Conservation (phyloP, 495 filamentous ascomycete species). For the Penicillium atrosanguineum region DNA sequence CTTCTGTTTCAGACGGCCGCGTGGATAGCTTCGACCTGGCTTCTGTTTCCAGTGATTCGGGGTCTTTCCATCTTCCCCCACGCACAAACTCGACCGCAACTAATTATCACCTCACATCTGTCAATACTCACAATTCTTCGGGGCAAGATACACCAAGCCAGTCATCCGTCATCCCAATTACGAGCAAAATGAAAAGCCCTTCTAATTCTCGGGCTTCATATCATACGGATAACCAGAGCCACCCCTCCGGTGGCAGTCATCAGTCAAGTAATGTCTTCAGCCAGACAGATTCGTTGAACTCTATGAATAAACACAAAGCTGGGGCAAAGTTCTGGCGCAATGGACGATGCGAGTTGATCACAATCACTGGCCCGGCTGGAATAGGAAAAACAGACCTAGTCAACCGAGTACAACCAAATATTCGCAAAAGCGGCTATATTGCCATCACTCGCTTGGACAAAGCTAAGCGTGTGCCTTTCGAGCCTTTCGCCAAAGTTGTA, state of each 20-base stretch:
- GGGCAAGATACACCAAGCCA: constrained; percentile 10
- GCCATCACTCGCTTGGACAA: constrained; percentile 82
- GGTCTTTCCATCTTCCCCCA: constrained; percentile 48
- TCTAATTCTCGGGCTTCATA: constrained; percentile 40
- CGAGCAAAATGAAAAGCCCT: constrained; percentile 34
- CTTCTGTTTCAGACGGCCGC: constrained; percentile 55
- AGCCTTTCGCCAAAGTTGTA: constrained; percentile 74
- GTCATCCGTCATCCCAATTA: constrained; percentile 1
- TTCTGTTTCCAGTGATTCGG: constrained; percentile 52
- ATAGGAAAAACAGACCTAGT: constrained; percentile 82
- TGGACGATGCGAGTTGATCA: constrained; percentile 73
- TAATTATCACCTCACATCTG: constrained; percentile 28
- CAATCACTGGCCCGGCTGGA: constrained; percentile 71
- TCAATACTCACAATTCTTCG: constrained; percentile 36
- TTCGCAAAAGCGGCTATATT: constrained; percentile 74
- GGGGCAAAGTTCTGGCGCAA: constrained; percentile 60
- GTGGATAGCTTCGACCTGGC: constrained; percentile 51
- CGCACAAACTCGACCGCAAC: constrained; percentile 38
- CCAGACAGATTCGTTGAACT: constrained; percentile 31
- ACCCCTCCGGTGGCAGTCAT: constrained; percentile 30
- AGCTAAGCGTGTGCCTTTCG: constrained; percentile 77
- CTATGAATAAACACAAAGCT: constrained; percentile 38
- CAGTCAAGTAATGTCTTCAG: constrained; percentile 29
- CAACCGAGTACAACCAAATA: constrained; percentile 70
- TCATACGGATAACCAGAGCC: constrained; percentile 36